Conservation (phyloP, 2,329 filamentous ascomycete genomes). For the Penicillium rolfsii region DNA sequence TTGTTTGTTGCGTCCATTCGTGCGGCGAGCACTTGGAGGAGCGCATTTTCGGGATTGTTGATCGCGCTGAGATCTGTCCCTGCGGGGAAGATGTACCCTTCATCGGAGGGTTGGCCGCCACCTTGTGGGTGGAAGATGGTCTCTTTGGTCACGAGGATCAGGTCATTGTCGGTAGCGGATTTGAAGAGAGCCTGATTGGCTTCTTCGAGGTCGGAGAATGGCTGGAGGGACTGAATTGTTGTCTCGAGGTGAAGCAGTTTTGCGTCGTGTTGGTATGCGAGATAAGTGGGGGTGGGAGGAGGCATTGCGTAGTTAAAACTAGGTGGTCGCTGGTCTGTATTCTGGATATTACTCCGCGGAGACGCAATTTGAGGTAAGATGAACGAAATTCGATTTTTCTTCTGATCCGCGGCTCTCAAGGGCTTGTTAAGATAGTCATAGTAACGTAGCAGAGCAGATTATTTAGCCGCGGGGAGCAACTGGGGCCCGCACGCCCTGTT, state of each 20-base stretch:
- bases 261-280: constrained; percentile 44
- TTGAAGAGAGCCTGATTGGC: constrained; percentile 63
- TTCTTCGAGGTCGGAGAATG: constrained; percentile 56
- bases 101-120: constrained; percentile 72
- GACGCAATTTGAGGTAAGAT: background rate
- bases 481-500: background rate
- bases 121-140: constrained; percentile 80
- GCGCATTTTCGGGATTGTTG: background rate
- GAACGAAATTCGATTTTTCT: background rate
- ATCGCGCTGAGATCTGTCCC: background rate
- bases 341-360: background rate
- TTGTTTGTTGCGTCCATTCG: constrained; percentile 10
- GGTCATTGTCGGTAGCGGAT: constrained; percentile 53
- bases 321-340: no score
- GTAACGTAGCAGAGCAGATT: no score
- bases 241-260: constrained; percentile 50
- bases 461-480: background rate
- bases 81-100: constrained; percentile 56
- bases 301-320: constrained; percentile 2
- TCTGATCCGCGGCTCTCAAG: background rate
- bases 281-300: constrained; percentile 20
- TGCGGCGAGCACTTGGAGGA: constrained; percentile 6
- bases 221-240: constrained; percentile 52
- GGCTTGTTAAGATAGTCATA: background rate
- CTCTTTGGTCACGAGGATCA: constrained; percentile 62